Base-by-base conservation (phyloP, 2,329 filamentous ascomycete genomes). In the Cadophora luteo-olivacea region DNA sequence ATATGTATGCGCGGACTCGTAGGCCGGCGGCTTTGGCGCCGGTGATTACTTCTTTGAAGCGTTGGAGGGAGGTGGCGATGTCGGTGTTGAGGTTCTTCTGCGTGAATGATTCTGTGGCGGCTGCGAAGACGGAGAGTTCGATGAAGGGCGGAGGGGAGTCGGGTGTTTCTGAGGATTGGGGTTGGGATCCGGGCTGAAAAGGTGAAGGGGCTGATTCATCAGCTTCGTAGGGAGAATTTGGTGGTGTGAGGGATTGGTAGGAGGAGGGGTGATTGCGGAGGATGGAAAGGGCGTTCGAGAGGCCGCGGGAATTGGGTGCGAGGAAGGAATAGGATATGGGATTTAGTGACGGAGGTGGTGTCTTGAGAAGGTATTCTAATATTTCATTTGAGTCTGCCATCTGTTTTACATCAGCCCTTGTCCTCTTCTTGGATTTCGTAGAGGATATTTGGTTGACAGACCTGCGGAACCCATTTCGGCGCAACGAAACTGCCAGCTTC, bases 391-490 rank as follows among this genome's bases (percentile, higher is more conserved):
- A 94, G 75, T 92, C 91, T 72, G 90, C 89, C 92, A 95, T 94
- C 90, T 93, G 2, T 5, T 57, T 48, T 19, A 2, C 22, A 22
- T 49, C 14, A 48, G 60, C 12, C 1, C 12, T 33, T 29, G 12
- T 49, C 48, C 38, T 29, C 11, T 22, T 29, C 6, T 11, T 29
- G 33, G 52, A 29, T 7, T 24, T 22, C 19, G 3, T 29, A 11
- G 3, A 19, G 16, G 19, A 33, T 16, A 22, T 8, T 54, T 41
- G 11, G 2, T 9, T 22, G 11, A 67, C 78, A 70, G 75, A 93
- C 88, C 84, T 96, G 93, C 3, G 93, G 93, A 61, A 94, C 90
- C 87, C 91, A 94, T 86, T 92, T 93, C 1, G 93, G 92, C 58
- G 91, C 87, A 11, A 97, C 93, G 76, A 97, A 93, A 0, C 91